Conservation (phyloP, 2,329 filamentous ascomycete genomes). For the Calonectria naviculata region DNA sequence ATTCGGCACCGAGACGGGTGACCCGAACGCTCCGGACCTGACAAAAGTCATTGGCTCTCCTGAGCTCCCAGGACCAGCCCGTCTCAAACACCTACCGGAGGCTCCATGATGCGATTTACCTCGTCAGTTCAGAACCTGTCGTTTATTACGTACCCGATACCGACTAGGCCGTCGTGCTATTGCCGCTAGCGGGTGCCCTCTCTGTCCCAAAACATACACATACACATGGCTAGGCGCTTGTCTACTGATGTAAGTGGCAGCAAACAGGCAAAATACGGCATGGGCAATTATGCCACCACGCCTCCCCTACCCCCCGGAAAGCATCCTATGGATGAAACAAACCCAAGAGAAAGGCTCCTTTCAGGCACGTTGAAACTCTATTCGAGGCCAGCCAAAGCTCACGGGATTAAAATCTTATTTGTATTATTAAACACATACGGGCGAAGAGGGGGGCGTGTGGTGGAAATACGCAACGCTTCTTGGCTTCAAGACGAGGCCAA, state of each 20-base stretch:
- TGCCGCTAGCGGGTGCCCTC: background rate
- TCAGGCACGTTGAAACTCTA: background rate
- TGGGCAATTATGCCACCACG: too few relatives aligned
- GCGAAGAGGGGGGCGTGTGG: background rate
- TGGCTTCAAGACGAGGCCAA: background rate
- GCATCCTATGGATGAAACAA: background rate
- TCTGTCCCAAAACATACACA: background rate
- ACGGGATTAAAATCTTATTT: background rate
- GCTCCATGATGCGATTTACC: background rate
- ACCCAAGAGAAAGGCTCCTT: background rate
- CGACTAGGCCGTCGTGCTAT: background rate
- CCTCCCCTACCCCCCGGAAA: background rate
- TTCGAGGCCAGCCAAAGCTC: background rate
- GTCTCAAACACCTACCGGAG: background rate
- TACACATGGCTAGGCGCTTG: background rate
- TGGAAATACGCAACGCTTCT: background rate
- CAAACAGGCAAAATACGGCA: background rate
- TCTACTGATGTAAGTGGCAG: slow-evolving; percentile 4
- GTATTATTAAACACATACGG: background rate
- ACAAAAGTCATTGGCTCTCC: background rate
- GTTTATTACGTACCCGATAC: background rate
- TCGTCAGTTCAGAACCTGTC: background rate
- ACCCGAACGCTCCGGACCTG: background rate
- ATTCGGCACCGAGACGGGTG: background rate
- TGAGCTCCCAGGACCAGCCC: background rate